Base-by-base conservation (phyloP, 1,284 basidiomycete genomes). In the Sporisorium sorghi region DNA sequence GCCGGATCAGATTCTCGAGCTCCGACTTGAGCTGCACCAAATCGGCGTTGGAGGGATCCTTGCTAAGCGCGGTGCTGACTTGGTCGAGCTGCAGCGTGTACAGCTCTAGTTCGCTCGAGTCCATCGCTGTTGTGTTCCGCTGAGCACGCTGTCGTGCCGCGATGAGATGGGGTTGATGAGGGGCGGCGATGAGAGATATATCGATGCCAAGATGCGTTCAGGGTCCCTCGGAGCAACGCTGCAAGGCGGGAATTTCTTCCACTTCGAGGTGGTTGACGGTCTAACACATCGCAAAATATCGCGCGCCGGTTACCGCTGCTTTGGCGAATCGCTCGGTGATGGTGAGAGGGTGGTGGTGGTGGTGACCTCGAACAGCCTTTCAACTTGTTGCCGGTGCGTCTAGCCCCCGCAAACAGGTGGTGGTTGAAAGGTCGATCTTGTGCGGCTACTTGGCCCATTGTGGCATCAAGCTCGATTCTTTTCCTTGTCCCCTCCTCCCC, bases 1-100 rank as follows among this genome's bases (percentile, higher is more conserved):
- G 90, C 30, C 89, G 87, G 84, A 98, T 95, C 82, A 99, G 91
- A 86, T 96, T 91, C 79, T 91, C 88, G 65, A 99, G 88, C 87
- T 97, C 94, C 24, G 89, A 88, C 81, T 91, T 91, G 68, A 98
- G 89, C 17, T 83, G 86, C 52, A 85, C 81, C 33, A 89, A 85
- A 85, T 94, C 94, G 61, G 87, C 85, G 84, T 96, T 97, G 74
- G 88, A 86, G 5, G 93, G 92, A 85, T 98, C 94, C 26, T 89
- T 86, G 61, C 90, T 87, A 58, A 99, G 90, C 26, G 94, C 93
- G 63, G 90, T 86, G 82, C 94, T 91, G 73, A 97, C 94, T 85
- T 97, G 93, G 8, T 91, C 90, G 48, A 97, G 91, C 55, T 80
- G 70, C 1, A 57, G 49, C 10, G 54, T 48, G 59, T 58, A 75